Evolutionary conservation across 805 yeast species (phyloP), one percentile per base, ranked within the genome.

Genomic region (Tetrapisispora taiwanensis): DNA sequence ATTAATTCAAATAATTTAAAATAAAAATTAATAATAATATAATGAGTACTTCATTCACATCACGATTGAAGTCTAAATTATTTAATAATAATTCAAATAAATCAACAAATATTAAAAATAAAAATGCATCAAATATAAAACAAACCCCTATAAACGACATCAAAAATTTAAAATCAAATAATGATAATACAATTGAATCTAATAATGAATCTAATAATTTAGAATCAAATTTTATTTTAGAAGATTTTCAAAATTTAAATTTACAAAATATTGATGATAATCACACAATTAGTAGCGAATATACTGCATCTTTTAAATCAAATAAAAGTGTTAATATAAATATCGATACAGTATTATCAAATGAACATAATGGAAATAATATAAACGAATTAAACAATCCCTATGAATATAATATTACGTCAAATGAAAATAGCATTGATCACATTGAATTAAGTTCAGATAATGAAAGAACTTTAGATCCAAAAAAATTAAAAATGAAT

Each of bases 31-130:
- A 12, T 10, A 12, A 22, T 35, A 4, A n/a, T n/a, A n/a, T n/a
- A 3, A 42, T 42, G 45, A 42, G 37, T n/a, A 30, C 24, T 7
- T 42, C 45, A 14, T 37, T 42, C 24, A 34, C 45, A 14, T 37
- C 41, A 17, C 30, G 33, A n/a, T 30, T 42, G 15, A 42, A 36
- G 26, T 36, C 37, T 1, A 42, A 32, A 32, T 12, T 42, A 7
- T 42, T 42, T 18, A 37, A 18, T 28, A 15, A 17, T 37, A 33
- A 14, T 33, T 33, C 36, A 33, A 18, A 18, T 19, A 18, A 19
- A 10, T 12, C 9, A n/a, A 7, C 17, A 31, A 15, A 4, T 13
- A 6, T 14, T 19, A 20, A 4, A 20, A 12, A 17, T 18, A 33
- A 8, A 13, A 15, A 26, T 7, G n/a, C 5, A 4, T 28, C 30